Evolutionary conservation across 169 alveolate genomes (phyloP).

Genomic region (Plasmodium knowlesi): DNA sequence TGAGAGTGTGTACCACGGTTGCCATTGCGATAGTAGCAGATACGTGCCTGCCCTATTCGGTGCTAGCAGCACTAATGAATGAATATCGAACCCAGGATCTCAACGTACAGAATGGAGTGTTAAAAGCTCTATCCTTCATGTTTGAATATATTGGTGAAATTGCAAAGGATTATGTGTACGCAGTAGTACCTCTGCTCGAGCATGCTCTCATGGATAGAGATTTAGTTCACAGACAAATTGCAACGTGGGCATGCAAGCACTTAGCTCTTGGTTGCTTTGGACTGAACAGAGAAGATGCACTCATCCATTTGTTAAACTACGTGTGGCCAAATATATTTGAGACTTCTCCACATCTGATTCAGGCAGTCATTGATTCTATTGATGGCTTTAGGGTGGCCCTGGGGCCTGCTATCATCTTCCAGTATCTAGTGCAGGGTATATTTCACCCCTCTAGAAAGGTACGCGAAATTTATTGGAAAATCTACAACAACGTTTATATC

Average conservation of each 20-base stretch:
- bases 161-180: slow-evolving; percentile 97
- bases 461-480: slow-evolving; percentile 98
- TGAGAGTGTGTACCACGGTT: slow-evolving; percentile 97
- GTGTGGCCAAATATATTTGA: slow-evolving; percentile 99
- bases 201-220: slow-evolving; percentile 99
- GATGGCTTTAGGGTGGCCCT: slow-evolving; percentile 98
- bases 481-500: slow-evolving; percentile 98
- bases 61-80: slow-evolving; percentile 99
- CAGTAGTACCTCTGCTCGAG: slow-evolving; percentile 97
- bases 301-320: slow-evolving; percentile 97
- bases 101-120: slow-evolving; percentile 99
- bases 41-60: slow-evolving; percentile 99
- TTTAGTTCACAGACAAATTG: slow-evolving; percentile 99
- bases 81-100: slow-evolving; percentile 99
- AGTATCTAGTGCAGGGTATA: slow-evolving; percentile 97
- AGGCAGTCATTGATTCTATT: slow-evolving; percentile 98
- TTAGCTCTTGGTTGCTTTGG: slow-evolving; percentile 97
- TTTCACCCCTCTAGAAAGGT: slow-evolving; percentile 99
- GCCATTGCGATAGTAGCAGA: slow-evolving; percentile 99
- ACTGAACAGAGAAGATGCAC: slow-evolving; percentile 96
- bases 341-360: slow-evolving; percentile 96
- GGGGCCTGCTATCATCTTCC: slow-evolving; percentile 97
- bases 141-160: slow-evolving; percentile 97
- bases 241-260: slow-evolving; percentile 98
- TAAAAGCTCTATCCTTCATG: slow-evolving; percentile 98